A percentile compares a stretch with the other conserved stretches of the same genome.
Conservation (phyloP, 2,329 filamentous ascomycete genomes). For the Paraphoma chrysanthemicola region DNA sequence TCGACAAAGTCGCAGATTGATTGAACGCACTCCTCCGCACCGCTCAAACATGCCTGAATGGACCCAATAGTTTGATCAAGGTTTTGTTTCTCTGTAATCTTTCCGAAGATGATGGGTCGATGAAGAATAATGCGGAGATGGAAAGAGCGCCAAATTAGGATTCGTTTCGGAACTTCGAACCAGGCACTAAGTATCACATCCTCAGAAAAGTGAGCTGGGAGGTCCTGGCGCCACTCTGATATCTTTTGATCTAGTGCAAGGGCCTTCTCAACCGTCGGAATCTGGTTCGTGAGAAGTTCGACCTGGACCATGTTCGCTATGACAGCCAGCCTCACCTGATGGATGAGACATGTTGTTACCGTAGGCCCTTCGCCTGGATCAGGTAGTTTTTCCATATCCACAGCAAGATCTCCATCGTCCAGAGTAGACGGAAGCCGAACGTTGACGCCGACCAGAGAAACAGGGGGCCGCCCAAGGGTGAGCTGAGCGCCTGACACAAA, state of each 20-base stretch:
- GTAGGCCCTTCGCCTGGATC: slow-evolving; percentile 1
- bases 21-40: slow-evolving; percentile 3
- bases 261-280: background rate
- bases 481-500: slow-evolving; percentile 60
- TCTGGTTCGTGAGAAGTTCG: slow-evolving; percentile 4
- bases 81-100: background rate
- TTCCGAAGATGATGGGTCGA: background rate
- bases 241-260: slow-evolving; percentile 1
- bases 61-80: background rate
- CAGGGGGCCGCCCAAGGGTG: slow-evolving; percentile 55
- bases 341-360: slow-evolving; percentile 5
- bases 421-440: slow-evolving; percentile 2
- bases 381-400: slow-evolving; percentile 3
- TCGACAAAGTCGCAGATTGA: slow-evolving; percentile 2
- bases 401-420: slow-evolving; percentile 3
- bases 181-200: background rate
- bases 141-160: slow-evolving; percentile 2
- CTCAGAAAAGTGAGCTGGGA: background rate
- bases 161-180: slow-evolving; percentile 4
- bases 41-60: slow-evolving; percentile 1
- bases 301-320: slow-evolving; percentile 8
- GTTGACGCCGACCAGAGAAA: slow-evolving; percentile 5
- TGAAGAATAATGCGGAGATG: slow-evolving; percentile 4
- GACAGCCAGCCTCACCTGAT: slow-evolving; percentile 1
- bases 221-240: background rate